These are phyloP conservation scores for Gremmenia infestans DNA, from an alignment of 2,329 filamentous ascomycete species.

Conservation along the genomic window DNA sequence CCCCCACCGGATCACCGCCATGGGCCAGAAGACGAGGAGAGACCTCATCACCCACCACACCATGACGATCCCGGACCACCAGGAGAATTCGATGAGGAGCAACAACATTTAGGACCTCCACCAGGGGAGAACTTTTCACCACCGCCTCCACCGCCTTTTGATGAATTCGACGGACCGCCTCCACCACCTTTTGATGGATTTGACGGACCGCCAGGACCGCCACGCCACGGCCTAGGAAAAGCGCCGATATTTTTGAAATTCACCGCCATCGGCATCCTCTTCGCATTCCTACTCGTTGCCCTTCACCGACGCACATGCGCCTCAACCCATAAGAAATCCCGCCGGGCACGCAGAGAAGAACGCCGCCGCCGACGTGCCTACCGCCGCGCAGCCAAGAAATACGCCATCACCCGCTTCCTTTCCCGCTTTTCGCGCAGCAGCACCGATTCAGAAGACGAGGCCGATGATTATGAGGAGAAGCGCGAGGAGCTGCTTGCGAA, in stretches of 20 bases:
- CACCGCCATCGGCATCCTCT: slow-evolving; percentile 21
- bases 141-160: background rate
- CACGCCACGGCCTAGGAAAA: slow-evolving; percentile 1
- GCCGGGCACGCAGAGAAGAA: slow-evolving; percentile 15
- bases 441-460: slow-evolving; percentile 4
- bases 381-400: slow-evolving; percentile 17
- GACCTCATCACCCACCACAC: background rate
- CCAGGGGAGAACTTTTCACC: background rate
- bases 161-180: background rate
- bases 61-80: background rate
- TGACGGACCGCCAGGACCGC: background rate
- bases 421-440: slow-evolving; percentile 8
- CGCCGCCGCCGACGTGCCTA: slow-evolving; percentile 15
- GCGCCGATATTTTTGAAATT: slow-evolving; percentile 19
- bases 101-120: background rate
- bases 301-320: slow-evolving; percentile 20
- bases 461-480: slow-evolving; percentile 23
- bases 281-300: slow-evolving; percentile 19
- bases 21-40: background rate
- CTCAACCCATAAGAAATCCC: slow-evolving; percentile 8
- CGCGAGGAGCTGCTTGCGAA: slow-evolving; percentile 10
- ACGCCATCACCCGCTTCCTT: slow-evolving; percentile 13
- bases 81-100: background rate
- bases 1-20: slow-evolving; percentile 3
- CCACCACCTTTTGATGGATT: no score